These are phyloP conservation scores for Aspergillus saccharolyticus DNA, from an alignment of 495 filamentous ascomycete species.

Conservation along the genomic window DNA sequence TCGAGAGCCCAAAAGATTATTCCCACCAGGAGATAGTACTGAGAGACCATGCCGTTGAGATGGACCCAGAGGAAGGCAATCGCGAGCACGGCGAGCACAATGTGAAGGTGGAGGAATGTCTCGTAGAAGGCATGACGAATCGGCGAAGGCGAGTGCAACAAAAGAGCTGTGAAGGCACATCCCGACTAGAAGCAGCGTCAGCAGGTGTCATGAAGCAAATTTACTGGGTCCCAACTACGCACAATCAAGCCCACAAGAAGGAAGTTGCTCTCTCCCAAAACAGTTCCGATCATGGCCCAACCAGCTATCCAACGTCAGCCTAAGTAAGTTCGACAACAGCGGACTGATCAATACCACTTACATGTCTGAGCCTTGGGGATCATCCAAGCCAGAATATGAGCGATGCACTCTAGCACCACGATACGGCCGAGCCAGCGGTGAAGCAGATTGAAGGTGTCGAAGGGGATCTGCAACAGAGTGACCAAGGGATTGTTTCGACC, in stretches of 20 bases:
- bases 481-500: conserved; percentile 69
- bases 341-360: conserved; percentile 15
- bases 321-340: conserved; percentile 1
- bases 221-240: conserved; percentile 17
- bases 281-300: conserved; percentile 52
- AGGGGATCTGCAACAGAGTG: conserved; percentile 58
- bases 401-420: conserved; percentile 58
- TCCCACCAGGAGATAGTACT: conserved; percentile 60
- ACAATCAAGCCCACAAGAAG: conserved; percentile 53
- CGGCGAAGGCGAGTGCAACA: conserved; percentile 64
- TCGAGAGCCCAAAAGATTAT: conserved; percentile 76
- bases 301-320: conserved; percentile 38
- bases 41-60: conserved; percentile 58
- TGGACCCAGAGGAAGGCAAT: conserved; percentile 70
- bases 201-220: not conserved
- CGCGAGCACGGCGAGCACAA: conserved; percentile 57
- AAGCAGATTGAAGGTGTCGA: conserved; percentile 73
- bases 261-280: conserved; percentile 50
- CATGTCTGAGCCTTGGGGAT: conserved; percentile 60
- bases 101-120: conserved; percentile 81
- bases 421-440: conserved; percentile 78
- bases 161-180: conserved; percentile 48
- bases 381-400: conserved; percentile 60
- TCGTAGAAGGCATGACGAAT: conserved; percentile 95
- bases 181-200: conserved; percentile 30